phyloP scores from a whole-genome alignment of 169 alveolate species.

The Cryptosporidium andersoni region DNA sequence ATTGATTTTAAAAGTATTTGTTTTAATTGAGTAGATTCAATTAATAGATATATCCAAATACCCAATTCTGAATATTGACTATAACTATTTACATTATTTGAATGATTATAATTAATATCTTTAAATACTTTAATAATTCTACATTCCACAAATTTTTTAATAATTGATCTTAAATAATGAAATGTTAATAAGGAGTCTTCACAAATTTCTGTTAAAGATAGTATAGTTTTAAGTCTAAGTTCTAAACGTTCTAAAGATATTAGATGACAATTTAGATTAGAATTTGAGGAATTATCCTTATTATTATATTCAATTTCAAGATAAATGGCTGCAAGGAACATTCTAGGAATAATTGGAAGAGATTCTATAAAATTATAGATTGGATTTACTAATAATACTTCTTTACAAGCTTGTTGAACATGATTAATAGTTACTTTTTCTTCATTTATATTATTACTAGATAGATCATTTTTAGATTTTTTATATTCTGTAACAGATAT shows the following conservation, averaged over 20 bases:
- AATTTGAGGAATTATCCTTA: neutral
- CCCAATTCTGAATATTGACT: neutral
- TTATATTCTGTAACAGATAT: conserved; percentile 32
- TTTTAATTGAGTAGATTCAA: neutral
- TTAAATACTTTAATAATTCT: conserved; percentile 2
- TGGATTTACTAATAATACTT: conserved; percentile 18
- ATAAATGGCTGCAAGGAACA: conserved; percentile 26
- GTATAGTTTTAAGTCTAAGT: conserved; percentile 24
- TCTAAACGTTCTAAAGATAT: conserved; percentile 7
- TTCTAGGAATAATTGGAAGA: conserved; percentile 18
- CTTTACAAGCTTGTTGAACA: conserved; percentile 56
- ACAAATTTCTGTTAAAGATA: conserved; percentile 8
- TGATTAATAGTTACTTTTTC: conserved; percentile 30
- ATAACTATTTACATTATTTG: neutral
- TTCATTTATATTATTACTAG: neutral
- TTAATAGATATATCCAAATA: neutral
- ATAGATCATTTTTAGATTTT: neutral
- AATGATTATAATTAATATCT: neutral
- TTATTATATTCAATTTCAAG: conserved; percentile 7
- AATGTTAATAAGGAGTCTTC: too few relatives aligned
- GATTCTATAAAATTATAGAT: conserved; percentile 10
- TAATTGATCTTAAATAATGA: neutral
- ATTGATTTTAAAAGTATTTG: neutral
- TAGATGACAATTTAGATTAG: neutral
- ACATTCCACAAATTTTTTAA: conserved; percentile 6